Evolutionary conservation across 78 protist genomes (phyloP), one percentile per base, ranked within the genome.

Genomic region (Bigelowiella natans): DNA sequence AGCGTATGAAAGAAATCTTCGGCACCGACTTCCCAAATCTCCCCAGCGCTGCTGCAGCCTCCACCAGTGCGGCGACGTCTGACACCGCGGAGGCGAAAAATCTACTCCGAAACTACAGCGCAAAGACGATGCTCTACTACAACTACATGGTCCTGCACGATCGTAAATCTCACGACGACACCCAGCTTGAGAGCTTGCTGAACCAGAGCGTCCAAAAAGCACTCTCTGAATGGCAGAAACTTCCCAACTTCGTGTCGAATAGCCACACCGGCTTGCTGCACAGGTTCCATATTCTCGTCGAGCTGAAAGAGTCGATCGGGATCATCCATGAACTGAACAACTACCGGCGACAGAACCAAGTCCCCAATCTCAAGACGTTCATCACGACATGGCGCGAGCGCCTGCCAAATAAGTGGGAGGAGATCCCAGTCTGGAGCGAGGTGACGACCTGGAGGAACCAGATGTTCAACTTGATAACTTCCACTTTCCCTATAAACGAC

Each of bases 351-450:
- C 0, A 0, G 82, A 0, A 7, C 39, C 1, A 28, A 18, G 34
- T 39, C 83, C 93, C 95, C 26, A 95, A 94, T 2, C 90, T 95
- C 31, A 86, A 91, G 40, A 85, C 90, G 11, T 91, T 92, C 31
- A 92, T 96, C 34, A 39, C 82, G 34, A 94, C 93, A 36, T 92
- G 93, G 93, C 82, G 91, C 37, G 93, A 92, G 90, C 91, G 93
- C 38, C 89, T 92, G n/a, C 93, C 93, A 0, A 92, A 92, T 88
- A 26, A n/a, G 36, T 92, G 93, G 93, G 93, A 92, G 83, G 89
- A 83, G 2, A 37, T 92, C 30, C 85, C 93, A 0, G 89, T 90
- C 29, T 92, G 93, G 93, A 64, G 39, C 64, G 91, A 88, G 63
- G 86, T 92, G 51, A 64, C 83, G 29, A 88, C 93, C 36, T 92